Conservation (phyloP, 23 red algal species). For the Gracilariopsis chorda region DNA sequence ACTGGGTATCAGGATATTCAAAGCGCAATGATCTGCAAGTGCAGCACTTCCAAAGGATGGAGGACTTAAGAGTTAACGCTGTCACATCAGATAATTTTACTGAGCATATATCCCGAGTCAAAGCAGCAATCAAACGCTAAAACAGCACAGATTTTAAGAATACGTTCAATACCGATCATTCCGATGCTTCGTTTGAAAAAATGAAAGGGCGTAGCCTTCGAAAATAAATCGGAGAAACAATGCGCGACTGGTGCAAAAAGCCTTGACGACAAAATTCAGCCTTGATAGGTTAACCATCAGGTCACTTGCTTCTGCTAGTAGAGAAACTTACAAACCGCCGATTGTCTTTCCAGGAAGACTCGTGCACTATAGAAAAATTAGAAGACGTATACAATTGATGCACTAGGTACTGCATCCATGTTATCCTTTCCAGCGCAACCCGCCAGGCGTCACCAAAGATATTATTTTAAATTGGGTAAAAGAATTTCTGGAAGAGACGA, state of each 20-base stretch:
- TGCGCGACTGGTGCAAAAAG: neutral
- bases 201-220: neutral
- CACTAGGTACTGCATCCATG: neutral
- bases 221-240: neutral
- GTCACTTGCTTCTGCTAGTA: neutral
- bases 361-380: neutral
- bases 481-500: slow-evolving; percentile 18
- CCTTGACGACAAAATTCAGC: neutral
- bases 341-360: slow-evolving; percentile 31
- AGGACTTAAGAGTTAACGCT: neutral
- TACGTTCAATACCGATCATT: slow-evolving; percentile 14
- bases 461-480: slow-evolving; percentile 31
- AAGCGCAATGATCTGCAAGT: neutral
- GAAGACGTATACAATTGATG: neutral
- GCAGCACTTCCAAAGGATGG: neutral
- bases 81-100: neutral
- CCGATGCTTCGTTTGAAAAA: neutral
- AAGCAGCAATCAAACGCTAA: slow-evolving; percentile 13
- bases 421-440: slow-evolving; percentile 16
- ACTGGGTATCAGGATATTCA: too few relatives aligned
- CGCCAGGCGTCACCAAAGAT: neutral
- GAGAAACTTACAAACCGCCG: slow-evolving; percentile 3
- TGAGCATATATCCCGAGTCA: slow-evolving; percentile 6
- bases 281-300: neutral
- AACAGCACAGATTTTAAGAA: neutral